phyloP scores from a whole-genome alignment of 2,329 filamentous ascomycete species.

The Pseudogymnoascus sp. region DNA sequence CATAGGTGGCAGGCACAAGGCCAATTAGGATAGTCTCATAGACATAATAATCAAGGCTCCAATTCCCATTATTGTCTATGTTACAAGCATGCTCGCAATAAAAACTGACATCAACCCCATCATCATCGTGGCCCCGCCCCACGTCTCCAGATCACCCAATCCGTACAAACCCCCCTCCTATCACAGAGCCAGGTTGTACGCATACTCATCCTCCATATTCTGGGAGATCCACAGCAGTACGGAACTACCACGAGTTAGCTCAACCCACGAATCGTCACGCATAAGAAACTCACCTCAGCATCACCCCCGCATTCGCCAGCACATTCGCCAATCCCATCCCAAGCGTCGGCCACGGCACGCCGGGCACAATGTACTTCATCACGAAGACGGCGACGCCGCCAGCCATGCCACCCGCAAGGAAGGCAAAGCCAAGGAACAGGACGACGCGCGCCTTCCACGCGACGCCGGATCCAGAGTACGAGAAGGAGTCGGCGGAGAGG shows the following conservation, averaged over 20 bases:
- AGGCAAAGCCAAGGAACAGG: constrained; percentile 58
- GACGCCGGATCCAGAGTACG: constrained; percentile 53
- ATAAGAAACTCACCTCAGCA: constrained; percentile 41
- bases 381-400: constrained; percentile 61
- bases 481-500: constrained; percentile 54
- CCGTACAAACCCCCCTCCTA: constrained; percentile 11
- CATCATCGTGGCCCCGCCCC: background rate
- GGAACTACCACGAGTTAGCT: constrained; percentile 34
- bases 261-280: background rate
- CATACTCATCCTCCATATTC: constrained; percentile 66
- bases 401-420: constrained; percentile 58
- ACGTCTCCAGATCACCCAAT: background rate
- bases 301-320: constrained; percentile 55
- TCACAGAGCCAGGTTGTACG: constrained; percentile 57
- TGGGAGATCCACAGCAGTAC: constrained; percentile 61
- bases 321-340: constrained; percentile 59
- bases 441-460: constrained; percentile 63
- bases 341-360: constrained; percentile 50
- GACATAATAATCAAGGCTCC: constrained; percentile 11
- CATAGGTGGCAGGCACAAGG: background rate
- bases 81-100: constrained; percentile 9
- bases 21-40: constrained; percentile 12
- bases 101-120: constrained; percentile 11
- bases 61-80: constrained; percentile 1
- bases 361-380: constrained; percentile 53